These are phyloP conservation scores for Ilex asprella DNA, from an alignment of 257 asterid genomes.

Conservation along the genomic window DNA sequence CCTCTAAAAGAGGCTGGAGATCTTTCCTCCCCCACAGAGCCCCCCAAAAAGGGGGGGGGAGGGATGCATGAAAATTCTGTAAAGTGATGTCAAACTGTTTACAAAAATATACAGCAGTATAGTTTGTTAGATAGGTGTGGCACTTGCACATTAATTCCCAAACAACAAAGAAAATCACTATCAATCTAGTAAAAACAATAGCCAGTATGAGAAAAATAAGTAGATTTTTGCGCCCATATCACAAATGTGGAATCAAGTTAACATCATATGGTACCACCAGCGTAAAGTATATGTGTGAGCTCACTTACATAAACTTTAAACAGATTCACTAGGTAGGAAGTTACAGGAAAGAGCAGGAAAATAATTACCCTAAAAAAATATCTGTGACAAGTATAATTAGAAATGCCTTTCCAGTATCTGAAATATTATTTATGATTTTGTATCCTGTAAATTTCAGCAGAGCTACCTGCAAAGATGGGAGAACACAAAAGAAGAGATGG, in stretches of 20 bases:
- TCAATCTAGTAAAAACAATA: too few relatives aligned
- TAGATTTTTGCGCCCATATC: too few relatives aligned
- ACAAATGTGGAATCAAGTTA: too few relatives aligned
- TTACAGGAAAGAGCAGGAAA: neutral
- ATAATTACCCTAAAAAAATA: conserved; percentile 75
- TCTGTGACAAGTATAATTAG: conserved; percentile 76
- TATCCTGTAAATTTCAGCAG: conserved; percentile 94
- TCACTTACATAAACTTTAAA: neutral
- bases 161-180: too few relatives aligned
- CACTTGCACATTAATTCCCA: too few relatives aligned
- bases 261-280: too few relatives aligned
- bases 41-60: too few relatives aligned
- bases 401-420: conserved; percentile 94
- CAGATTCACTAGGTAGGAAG: neutral
- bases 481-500: conserved; percentile 10
- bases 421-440: conserved; percentile 67
- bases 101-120: too few relatives aligned
- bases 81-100: neutral
- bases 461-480: conserved; percentile 59
- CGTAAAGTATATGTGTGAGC: neutral
- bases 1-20: too few relatives aligned
- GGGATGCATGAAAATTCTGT: neutral
- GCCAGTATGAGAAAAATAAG: too few relatives aligned
- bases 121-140: too few relatives aligned
- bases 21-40: too few relatives aligned